Evolutionary conservation across 257 asterid genomes (phyloP).

Genomic region (Capsicum rhomboideum): DNA sequence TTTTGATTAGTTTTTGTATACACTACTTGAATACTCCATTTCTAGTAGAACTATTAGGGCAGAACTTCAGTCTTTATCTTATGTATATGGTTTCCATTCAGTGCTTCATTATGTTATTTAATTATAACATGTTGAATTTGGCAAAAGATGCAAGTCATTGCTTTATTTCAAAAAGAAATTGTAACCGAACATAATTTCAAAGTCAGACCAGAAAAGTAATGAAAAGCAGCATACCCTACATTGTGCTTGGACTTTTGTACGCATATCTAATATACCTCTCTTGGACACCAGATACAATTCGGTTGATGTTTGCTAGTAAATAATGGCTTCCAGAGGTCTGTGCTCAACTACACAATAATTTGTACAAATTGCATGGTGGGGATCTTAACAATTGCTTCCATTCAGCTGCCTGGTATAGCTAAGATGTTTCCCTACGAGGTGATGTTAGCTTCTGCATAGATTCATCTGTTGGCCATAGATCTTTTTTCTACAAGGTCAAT

Average conservation of each 20-base stretch:
- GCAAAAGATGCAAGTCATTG: no score
- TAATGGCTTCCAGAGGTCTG: slow-evolving; percentile 91
- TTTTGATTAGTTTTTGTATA: not conserved
- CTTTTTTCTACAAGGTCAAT: slow-evolving; percentile 78
- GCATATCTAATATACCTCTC: slow-evolving; percentile 61
- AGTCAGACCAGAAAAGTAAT: slow-evolving; percentile 58
- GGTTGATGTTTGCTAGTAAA: slow-evolving; percentile 57
- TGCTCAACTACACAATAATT: not conserved
- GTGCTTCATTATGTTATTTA: no score
- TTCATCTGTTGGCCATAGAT: slow-evolving; percentile 70
- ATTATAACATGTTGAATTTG: no score
- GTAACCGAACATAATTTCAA: not conserved
- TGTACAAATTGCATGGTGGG: not conserved
- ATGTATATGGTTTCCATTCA: not conserved
- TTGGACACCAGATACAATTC: slow-evolving; percentile 75
- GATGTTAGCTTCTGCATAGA: slow-evolving; percentile 90
- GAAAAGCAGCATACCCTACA: slow-evolving; percentile 52
- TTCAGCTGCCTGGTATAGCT: slow-evolving; percentile 69
- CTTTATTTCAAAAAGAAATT: no score
- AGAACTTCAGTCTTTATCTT: not conserved
- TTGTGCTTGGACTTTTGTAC: slow-evolving; percentile 55
- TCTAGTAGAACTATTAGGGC: not conserved
- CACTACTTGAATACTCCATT: not conserved
- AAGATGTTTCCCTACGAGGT: slow-evolving; percentile 81
- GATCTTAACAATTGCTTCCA: not conserved